Base-by-base conservation (phyloP, 2,329 filamentous ascomycete species). In the Lasiodiplodia sp. region DNA sequence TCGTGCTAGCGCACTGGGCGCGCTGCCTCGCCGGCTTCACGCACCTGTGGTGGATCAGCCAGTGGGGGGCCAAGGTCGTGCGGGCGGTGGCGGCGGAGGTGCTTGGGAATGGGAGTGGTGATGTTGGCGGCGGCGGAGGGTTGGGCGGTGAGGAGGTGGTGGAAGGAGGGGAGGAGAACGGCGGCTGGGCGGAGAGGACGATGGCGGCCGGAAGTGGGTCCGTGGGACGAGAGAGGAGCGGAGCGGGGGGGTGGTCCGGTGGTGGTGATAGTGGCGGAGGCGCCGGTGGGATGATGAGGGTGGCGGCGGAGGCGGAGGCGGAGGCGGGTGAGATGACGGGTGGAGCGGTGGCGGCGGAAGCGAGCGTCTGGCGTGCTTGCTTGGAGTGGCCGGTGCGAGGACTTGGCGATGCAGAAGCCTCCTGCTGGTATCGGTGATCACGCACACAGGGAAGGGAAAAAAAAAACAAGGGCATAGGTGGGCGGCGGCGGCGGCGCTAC, bases 1-100 rank as follows among this genome's bases (percentile, higher is more conserved):
- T 52, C 3, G 47, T 64, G 2, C 31, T 64, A 4, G 60, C 60
- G 28, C 60, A 64, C 21, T 64, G 60, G 60, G 60, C 60, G 10
- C 28, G 21, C 4, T 51, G 44, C 10, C n/a, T 64, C 5, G 28
- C 44, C 28, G 44, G n/a, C 4, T 52, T 64, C 18, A 25, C 18
- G 28, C 28, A 64, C 8, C 16, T 64, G 28, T 64, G 60, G 60
- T 64, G 60, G 60, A 12, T 64, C 2, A 23, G n/a, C 5, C 44
- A 47, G 28, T 52, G 44, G 44, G 60, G 60, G 28, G 25, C 10
- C n/a, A 18, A 18, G n/a, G 60, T 64, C 3, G 23, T 64, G 47
- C 25, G 47, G 31, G 60, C 44, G 44, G 60, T 64, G n/a, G 47
- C 18, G 44, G 31, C 23, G 2, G 28, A 64, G 60, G 18, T 64